These are phyloP conservation scores for Cochlearia excelsa DNA, from an alignment of 345 rosid genomes.

Conservation along the genomic window DNA sequence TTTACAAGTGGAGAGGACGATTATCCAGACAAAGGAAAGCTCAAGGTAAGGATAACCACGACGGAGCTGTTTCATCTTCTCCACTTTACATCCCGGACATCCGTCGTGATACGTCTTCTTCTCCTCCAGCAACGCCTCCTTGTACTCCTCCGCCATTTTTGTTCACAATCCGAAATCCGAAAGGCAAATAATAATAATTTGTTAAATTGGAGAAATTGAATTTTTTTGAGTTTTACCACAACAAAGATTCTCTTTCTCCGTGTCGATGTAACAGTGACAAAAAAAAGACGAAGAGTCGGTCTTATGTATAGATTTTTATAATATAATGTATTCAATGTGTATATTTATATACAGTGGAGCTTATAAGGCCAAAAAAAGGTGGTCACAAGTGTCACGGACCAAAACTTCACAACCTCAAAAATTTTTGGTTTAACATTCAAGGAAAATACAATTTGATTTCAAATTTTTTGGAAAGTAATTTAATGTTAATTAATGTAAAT, in stretches of 20 bases:
- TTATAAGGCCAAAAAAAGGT: background rate
- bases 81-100: slow-evolving; percentile 71
- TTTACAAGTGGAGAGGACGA: slow-evolving; percentile 67
- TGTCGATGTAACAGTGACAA: background rate
- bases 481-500: no score
- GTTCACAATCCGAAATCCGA: background rate
- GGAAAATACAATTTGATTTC: no score
- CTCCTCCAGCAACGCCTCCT: slow-evolving; percentile 27
- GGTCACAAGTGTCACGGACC: background rate
- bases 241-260: slow-evolving; percentile 19
- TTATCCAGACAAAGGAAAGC: slow-evolving; percentile 67
- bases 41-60: slow-evolving; percentile 55
- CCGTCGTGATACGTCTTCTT: slow-evolving; percentile 13
- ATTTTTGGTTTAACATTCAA: no score
- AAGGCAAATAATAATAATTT: background rate
- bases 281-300: slow-evolving; percentile 16
- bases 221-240: slow-evolving; percentile 16
- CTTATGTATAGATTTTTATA: background rate
- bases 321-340: background rate
- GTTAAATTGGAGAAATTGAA: no score
- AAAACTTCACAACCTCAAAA: no score
- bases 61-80: slow-evolving; percentile 47
- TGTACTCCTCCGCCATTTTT: slow-evolving; percentile 34
- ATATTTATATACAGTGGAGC: slow-evolving; percentile 3
- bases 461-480: no score